phyloP scores from a whole-genome alignment of 163 green algal species.

The Scenedesmus sp. region DNA sequence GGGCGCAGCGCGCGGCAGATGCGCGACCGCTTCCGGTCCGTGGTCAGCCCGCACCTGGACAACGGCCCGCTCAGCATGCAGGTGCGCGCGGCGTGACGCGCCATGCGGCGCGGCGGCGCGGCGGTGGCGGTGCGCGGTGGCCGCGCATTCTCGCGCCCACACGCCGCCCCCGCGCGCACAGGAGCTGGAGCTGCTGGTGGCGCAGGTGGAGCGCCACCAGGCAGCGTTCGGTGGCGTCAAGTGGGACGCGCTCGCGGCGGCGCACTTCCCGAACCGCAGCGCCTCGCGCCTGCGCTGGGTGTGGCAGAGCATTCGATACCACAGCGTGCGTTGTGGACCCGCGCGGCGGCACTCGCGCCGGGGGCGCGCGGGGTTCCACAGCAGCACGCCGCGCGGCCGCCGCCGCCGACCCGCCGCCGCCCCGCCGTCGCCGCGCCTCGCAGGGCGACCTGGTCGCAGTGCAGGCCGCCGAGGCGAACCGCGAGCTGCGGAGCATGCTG shows the following conservation, averaged over 20 bases:
- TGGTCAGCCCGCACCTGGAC: conserved; percentile 12
- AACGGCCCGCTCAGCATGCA: background rate
- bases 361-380: background rate
- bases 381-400: background rate
- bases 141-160: too few species aligned
- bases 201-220: background rate
- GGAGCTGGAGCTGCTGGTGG: background rate
- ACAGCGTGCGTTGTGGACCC: background rate
- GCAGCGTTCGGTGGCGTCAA: background rate
- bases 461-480: background rate
- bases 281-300: background rate
- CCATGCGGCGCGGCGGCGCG: too few species aligned
- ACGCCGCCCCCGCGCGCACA: background rate
- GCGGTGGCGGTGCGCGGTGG: too few species aligned
- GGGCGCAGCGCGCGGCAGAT: conserved; percentile 11
- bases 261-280: background rate
- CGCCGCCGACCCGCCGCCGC: background rate
- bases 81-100: background rate
- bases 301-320: background rate
- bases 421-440: background rate
- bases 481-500: background rate
- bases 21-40: background rate
- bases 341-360: too few species aligned
- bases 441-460: background rate
- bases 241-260: conserved; percentile 9